Percentiles rank a stretch among this genome's conserved stretches.
Conservation (phyloP, 225 moss, liverwort and hornwort genomes). For the Straminergon stramineum region DNA sequence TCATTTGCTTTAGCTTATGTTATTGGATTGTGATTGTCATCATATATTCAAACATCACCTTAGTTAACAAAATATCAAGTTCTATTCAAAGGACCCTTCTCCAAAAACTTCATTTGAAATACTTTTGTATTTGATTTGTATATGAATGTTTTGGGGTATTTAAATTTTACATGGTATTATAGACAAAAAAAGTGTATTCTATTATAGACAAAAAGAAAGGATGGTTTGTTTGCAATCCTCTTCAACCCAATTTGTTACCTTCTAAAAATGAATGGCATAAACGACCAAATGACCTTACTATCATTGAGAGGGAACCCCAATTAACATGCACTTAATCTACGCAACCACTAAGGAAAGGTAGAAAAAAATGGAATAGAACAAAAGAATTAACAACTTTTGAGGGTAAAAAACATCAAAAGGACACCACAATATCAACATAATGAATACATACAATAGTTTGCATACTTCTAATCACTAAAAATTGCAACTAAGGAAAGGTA, state of each 20-base stretch:
- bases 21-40: not conserved
- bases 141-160: rapidly evolving
- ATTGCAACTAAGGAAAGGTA: not conserved
- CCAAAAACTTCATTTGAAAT: not conserved
- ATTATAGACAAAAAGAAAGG: not conserved
- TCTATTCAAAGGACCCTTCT: rapidly evolving
- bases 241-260: not conserved
- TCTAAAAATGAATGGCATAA: not conserved
- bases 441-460: rapidly evolving
- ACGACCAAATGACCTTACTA: not conserved
- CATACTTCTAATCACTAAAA: rapidly evolving
- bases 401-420: not conserved
- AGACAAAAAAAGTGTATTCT: not conserved
- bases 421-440: rapidly evolving
- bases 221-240: not conserved
- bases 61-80: not conserved
- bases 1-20: not conserved
- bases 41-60: not conserved
- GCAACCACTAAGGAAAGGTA: not conserved
- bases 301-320: not conserved
- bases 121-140: not conserved
- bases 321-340: not conserved
- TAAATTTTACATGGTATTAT: not conserved
- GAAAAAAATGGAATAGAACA: not conserved
- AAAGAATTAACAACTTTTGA: not conserved